These are phyloP conservation scores for Paramecium sexaurelia DNA, from an alignment of 73 alveolate species.

Conservation along the genomic window DNA sequence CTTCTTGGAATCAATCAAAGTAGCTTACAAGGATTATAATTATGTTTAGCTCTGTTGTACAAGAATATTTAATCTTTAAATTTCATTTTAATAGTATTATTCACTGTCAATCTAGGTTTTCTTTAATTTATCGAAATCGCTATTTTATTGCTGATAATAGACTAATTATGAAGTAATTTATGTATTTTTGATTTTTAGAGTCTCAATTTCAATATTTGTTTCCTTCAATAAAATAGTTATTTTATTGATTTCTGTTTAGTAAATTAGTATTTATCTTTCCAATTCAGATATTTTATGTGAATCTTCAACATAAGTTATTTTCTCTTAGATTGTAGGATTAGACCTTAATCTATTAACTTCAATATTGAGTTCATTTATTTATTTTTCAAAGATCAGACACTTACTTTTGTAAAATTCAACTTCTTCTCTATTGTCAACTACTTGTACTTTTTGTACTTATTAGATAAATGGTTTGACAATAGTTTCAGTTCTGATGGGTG, in stretches of 20 bases:
- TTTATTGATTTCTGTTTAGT: background rate
- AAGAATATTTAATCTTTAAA: slow-evolving; percentile 24
- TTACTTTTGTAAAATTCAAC: slow-evolving; percentile 28
- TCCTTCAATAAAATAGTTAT: background rate
- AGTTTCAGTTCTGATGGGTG: background rate
- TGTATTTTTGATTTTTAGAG: background rate
- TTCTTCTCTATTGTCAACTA: slow-evolving; percentile 42
- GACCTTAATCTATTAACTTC: background rate
- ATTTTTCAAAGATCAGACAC: slow-evolving; percentile 38
- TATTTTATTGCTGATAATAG: background rate
- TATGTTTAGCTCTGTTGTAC: slow-evolving; percentile 11
- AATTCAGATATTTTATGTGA: slow-evolving; percentile 28
- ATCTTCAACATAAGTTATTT: slow-evolving; percentile 33
- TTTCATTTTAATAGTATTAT: slow-evolving; percentile 26
- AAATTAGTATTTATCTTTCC: background rate
- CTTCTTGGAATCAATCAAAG: background rate
- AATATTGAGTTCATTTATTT: slow-evolving; percentile 17
- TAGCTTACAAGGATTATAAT: slow-evolving; percentile 8
- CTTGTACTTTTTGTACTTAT: background rate
- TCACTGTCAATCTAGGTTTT: slow-evolving; percentile 6
- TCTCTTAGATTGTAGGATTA: slow-evolving; percentile 33
- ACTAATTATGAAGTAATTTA: background rate
- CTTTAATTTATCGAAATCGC: slow-evolving; percentile 21
- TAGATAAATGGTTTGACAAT: background rate
- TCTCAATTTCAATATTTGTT: background rate